phyloP scores from a whole-genome alignment of 768 basidiomycete species.

The Kwoniella mangroviensis region DNA sequence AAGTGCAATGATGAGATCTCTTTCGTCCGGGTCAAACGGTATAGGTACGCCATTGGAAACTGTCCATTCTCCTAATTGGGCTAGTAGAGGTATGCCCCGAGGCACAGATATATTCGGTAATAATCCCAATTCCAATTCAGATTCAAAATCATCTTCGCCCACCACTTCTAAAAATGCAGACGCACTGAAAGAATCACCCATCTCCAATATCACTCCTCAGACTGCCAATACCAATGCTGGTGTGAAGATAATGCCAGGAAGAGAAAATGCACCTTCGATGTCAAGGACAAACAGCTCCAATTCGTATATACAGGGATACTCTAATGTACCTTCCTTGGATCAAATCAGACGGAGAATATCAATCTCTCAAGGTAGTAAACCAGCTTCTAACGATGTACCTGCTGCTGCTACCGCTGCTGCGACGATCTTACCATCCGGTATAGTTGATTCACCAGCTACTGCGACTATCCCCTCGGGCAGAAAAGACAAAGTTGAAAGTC shows the following conservation, averaged over 20 bases:
- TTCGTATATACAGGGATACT: conserved; percentile 46
- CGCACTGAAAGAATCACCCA: conserved; percentile 1
- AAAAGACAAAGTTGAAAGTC: conserved; percentile 8
- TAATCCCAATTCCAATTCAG: not conserved
- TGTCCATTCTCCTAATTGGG: conserved; percentile 11
- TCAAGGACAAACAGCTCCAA: conserved; percentile 23
- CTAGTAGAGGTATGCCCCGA: conserved; percentile 1
- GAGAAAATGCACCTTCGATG: conserved; percentile 12
- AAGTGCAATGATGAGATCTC: conserved; percentile 43
- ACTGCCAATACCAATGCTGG: not conserved
- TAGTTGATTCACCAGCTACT: not conserved
- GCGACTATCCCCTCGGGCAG: not conserved
- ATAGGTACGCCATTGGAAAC: conserved; percentile 18
- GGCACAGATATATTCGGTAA: not conserved
- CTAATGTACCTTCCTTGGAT: conserved; percentile 44
- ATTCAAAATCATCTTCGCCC: not conserved
- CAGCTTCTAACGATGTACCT: not conserved
- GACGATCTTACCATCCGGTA: not conserved
- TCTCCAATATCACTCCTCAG: conserved; percentile 12
- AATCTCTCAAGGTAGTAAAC: conserved; percentile 14
- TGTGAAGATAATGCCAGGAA: not conserved
- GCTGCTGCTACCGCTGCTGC: not conserved
- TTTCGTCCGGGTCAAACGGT: conserved; percentile 23
- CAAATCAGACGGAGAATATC: conserved; percentile 40
- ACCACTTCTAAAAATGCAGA: not conserved